phyloP scores from a whole-genome alignment of 371 early-diverging fungal genomes.

The Mortierella sp. region DNA sequence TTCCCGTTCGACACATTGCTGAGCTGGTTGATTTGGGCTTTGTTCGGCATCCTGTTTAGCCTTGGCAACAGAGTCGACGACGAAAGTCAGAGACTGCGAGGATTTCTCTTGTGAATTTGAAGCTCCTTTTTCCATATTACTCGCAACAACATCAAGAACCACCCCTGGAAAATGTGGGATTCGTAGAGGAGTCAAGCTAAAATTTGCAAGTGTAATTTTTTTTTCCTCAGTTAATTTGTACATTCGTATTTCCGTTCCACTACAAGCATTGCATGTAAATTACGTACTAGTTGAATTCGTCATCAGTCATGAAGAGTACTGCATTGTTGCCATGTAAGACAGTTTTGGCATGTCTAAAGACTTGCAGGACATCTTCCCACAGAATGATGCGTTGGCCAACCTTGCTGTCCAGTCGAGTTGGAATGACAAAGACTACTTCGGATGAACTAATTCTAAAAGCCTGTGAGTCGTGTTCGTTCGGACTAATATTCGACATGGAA shows the following conservation, averaged over 20 bases:
- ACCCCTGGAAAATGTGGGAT: slow-evolving; percentile 6
- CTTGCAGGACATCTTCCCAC: slow-evolving; percentile 22
- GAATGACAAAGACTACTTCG: background rate
- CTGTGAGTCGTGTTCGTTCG: background rate
- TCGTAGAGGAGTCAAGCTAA: slow-evolving; percentile 7
- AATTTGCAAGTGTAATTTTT: background rate
- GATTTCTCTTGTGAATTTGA: no score
- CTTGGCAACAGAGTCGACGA: background rate
- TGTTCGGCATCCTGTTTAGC: background rate
- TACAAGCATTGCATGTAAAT: background rate
- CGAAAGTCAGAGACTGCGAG: no score
- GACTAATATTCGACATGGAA: background rate
- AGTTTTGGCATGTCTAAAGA: slow-evolving; percentile 6
- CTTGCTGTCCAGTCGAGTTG: background rate
- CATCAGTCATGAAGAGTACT: slow-evolving; percentile 9
- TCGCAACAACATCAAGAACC: slow-evolving; percentile 1
- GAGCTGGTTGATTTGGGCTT: no score
- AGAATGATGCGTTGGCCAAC: slow-evolving; percentile 9
- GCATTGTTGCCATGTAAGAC: slow-evolving; percentile 3
- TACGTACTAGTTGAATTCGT: slow-evolving; percentile 10
- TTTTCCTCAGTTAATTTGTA: background rate
- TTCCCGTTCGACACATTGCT: no score
- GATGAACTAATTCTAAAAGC: background rate
- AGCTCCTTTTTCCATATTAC: background rate
- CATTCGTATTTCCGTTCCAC: background rate